Conservation (phyloP, 2,329 filamentous ascomycete genomes). For the Xylaria sp. region DNA sequence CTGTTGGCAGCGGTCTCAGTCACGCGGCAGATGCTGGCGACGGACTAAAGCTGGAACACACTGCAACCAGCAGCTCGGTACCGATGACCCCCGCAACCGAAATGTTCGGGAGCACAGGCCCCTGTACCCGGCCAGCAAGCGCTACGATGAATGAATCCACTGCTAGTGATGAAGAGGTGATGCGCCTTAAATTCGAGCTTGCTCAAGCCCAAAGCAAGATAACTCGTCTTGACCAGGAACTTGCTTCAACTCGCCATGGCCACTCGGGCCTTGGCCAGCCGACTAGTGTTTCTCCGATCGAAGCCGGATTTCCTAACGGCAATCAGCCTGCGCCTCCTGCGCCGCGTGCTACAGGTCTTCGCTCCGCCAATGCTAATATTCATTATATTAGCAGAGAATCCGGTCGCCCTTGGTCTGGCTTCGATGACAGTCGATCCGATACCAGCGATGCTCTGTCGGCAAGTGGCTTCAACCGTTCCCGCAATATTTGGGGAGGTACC, state of each 20-base stretch:
- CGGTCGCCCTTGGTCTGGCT: conserved; percentile 58
- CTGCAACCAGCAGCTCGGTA: conserved; percentile 62
- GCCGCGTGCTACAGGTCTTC: conserved; percentile 29
- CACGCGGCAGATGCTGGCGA: conserved; percentile 46
- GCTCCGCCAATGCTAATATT: conserved; percentile 41
- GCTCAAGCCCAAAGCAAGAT: conserved; percentile 74
- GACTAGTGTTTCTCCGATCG: conserved; percentile 38
- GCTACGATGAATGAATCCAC: conserved; percentile 50
- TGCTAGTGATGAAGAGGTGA: conserved; percentile 61
- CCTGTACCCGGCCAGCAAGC: conserved; percentile 60
- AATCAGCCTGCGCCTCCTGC: conserved; percentile 42
- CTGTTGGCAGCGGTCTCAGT: conserved; percentile 63
- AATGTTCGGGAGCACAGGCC: conserved; percentile 53
- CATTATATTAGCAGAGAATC: conserved; percentile 44
- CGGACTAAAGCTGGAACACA: conserved; percentile 50
- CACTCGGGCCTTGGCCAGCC: conserved; percentile 63
- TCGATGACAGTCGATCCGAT: conserved; percentile 63
- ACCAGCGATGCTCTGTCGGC: conserved; percentile 60
- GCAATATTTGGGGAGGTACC: conserved; percentile 61
- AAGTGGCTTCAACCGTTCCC: conserved; percentile 58
- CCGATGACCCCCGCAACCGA: conserved; percentile 68
- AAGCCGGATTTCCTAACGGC: conserved; percentile 35
- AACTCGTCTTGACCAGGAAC: conserved; percentile 72
- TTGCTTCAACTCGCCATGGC: conserved; percentile 66
- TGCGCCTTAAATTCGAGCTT: conserved; percentile 73